phyloP scores from a whole-genome alignment of 179 eudicot species.

The Gypsophila paniculata region DNA sequence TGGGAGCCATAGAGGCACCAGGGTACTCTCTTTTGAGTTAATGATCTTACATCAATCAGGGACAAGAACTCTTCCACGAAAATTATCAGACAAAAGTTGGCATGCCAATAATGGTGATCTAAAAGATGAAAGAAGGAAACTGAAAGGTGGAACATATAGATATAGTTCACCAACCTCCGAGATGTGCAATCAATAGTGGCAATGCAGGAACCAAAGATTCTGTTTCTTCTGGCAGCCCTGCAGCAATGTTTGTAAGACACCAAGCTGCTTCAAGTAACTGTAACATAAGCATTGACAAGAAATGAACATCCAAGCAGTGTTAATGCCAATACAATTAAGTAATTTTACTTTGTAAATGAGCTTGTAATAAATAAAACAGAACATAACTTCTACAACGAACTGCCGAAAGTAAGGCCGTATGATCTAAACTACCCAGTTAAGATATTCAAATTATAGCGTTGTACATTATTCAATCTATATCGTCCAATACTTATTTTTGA shows the following conservation, averaged over 20 bases:
- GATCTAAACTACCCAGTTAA: neutral
- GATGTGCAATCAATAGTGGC: conserved; percentile 87
- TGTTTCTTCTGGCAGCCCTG: conserved; percentile 92
- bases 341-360: neutral
- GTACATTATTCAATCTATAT: neutral
- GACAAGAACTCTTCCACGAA: neutral
- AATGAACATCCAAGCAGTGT: neutral
- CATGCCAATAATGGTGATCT: neutral
- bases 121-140: neutral
- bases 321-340: neutral
- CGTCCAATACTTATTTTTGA: neutral
- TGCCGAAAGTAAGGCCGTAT: conserved; percentile 6
- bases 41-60: neutral
- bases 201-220: conserved; percentile 83
- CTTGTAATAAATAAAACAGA: neutral
- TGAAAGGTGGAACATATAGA: neutral
- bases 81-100: neutral
- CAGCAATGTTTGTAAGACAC: conserved; percentile 97
- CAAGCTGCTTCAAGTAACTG: conserved; percentile 99
- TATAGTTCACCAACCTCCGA: conserved; percentile 63
- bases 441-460: neutral
- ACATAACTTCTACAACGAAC: neutral
- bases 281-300: conserved; percentile 17
- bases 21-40: no score
- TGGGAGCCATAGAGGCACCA: no score